Evolutionary conservation across 805 yeast genomes (phyloP), one percentile per base, ranked within the genome.

Genomic region (Wickerhamiella nectarea): DNA sequence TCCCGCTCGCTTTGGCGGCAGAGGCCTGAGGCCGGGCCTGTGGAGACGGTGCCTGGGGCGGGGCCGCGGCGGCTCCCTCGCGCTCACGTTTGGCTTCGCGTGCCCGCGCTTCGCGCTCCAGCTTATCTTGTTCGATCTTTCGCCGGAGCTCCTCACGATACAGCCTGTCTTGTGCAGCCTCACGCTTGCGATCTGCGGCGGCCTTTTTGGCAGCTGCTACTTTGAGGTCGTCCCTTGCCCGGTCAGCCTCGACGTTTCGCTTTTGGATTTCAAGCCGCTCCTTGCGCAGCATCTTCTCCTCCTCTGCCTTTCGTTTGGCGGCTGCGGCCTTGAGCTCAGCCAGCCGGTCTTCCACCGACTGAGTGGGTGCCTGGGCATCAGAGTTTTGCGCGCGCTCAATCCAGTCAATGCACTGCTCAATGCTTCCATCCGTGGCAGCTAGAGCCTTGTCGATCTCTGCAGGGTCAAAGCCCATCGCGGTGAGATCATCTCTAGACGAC

Each of bases 71-170:
- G 11, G 37, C 31, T 4, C 21, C 34, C 20, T 48, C 44, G 29
- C 43, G 47, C 37, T 26, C 19, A 31, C 28, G 22, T 38, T 41
- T 47, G 15, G 34, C 21, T 39, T 42, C 48, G 47, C 37, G 48
- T n/a, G 15, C 34, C 20, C 38, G 43, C 18, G 51, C 52, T 19
- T 50, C 52, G 11, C 65, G 50, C 19, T 57, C 60, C 15, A 53
- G 47, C 43, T 50, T 55, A 36, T 61, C 65, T n/a, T 60, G 63
- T 42, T 58, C 65, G 41, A 61, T 61, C 39, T 52, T 56, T 19
- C 53, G 59, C 45, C 51, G 48, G 42, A 61, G 52, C 33, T 58
- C 46, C 44, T 56, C 51, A 43, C 55, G 53, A 25, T 64, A 63
- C 12, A 44, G 44, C 8, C 47, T 50, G 29, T 60, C 65, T 25